A percentile compares a stretch with the other conserved stretches of the same genome.
Evolutionary conservation across 306 rosid genomes (phyloP).

Genomic region (Glycyrrhiza uralensis): DNA sequence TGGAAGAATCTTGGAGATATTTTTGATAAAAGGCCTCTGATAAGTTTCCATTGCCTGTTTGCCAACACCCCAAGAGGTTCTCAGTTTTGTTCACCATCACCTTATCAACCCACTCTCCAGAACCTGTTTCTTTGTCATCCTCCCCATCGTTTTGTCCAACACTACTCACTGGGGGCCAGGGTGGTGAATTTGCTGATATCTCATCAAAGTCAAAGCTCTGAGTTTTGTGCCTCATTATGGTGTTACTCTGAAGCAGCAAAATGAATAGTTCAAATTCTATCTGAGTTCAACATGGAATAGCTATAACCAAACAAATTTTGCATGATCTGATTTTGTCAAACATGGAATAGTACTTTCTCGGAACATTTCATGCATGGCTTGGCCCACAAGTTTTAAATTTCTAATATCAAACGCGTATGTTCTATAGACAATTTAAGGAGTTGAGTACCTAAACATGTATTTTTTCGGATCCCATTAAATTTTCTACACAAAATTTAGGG

Average conservation of each 20-base stretch:
- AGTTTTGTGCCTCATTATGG: constrained; percentile 48
- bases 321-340: not conserved
- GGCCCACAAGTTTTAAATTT: not conserved
- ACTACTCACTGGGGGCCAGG: constrained; percentile 78
- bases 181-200: constrained; percentile 74
- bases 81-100: constrained; percentile 84
- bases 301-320: not conserved
- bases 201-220: constrained; percentile 84
- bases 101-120: constrained; percentile 93
- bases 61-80: constrained; percentile 69
- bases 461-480: not conserved
- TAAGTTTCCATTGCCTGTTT: constrained; percentile 57
- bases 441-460: not conserved
- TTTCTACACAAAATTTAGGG: not conserved
- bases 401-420: not conserved
- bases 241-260: constrained; percentile 57
- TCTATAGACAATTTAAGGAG: not conserved
- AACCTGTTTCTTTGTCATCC: constrained; percentile 67
- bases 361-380: not conserved
- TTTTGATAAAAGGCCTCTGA: constrained; percentile 73
- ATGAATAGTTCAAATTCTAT: not conserved
- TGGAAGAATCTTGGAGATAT: constrained; percentile 80
- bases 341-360: not conserved
- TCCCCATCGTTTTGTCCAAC: constrained; percentile 52
- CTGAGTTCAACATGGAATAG: not conserved